A percentile compares a stretch with the other conserved stretches of the same genome.
These are phyloP conservation scores for Globisporangium alternatum DNA, from an alignment of 352 stramenopile genomes.

Conservation along the genomic window DNA sequence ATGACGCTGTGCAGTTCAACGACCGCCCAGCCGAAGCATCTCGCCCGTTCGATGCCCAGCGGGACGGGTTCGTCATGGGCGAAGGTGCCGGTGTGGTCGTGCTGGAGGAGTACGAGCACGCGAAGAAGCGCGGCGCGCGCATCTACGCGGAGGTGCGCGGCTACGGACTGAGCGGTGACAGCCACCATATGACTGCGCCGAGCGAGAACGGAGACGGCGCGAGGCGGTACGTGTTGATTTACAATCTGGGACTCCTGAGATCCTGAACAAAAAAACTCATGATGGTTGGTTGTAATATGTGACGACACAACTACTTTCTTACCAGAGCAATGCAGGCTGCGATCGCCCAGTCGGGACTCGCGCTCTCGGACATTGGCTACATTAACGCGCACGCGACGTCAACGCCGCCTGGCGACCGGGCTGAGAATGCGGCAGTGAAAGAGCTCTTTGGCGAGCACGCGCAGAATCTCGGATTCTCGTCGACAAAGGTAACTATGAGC, in stretches of 20 bases:
- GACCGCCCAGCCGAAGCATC: constrained; percentile 88
- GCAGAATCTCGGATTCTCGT: constrained; percentile 63
- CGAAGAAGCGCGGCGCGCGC: constrained; percentile 86
- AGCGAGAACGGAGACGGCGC: constrained; percentile 67
- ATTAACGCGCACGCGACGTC: constrained; percentile 98
- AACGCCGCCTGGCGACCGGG: constrained; percentile 96
- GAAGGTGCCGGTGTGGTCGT: constrained; percentile 73
- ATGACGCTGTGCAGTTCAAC: constrained; percentile 79
- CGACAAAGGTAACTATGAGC: constrained; percentile 56
- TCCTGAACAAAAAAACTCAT: not conserved
- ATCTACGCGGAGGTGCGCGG: constrained; percentile 95
- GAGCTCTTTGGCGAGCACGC: constrained; percentile 70
- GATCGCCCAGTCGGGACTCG: constrained; percentile 71
- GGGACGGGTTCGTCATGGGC: constrained; percentile 98
- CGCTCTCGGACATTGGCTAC: constrained; percentile 92
- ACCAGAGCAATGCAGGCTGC: constrained; percentile 90
- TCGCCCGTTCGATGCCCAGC: constrained; percentile 93
- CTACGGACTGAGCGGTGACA: constrained; percentile 95
- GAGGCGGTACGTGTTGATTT: constrained; percentile 25
- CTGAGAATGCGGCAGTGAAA: constrained; percentile 92
- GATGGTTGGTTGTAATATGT: constrained; percentile 15
- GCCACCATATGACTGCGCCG: constrained; percentile 90
- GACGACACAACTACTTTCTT: constrained; percentile 25
- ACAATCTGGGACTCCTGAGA: not conserved
- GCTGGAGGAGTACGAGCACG: constrained; percentile 89